Evolutionary conservation across 2,329 filamentous ascomycete species (phyloP).

Genomic region (Trichophyton mentagrophytes): DNA sequence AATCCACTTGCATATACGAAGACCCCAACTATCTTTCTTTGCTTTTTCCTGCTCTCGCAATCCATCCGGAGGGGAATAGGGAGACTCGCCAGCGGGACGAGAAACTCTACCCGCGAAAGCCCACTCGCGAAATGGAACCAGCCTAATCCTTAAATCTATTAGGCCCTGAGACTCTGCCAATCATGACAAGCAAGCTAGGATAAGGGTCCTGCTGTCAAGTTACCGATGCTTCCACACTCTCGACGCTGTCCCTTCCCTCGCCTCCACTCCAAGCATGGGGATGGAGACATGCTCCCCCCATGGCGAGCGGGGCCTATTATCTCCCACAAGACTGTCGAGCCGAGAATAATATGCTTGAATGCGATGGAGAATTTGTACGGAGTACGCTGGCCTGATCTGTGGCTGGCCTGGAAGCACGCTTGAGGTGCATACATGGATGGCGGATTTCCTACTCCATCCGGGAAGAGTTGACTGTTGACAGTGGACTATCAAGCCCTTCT

Average conservation of each 20-base stretch:
- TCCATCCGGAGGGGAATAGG: neutral
- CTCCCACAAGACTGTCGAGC: neutral
- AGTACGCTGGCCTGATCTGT: neutral
- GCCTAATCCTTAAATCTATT: slow-evolving; percentile 1
- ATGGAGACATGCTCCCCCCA: neutral
- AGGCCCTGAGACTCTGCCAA: neutral
- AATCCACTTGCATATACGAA: neutral
- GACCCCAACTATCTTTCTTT: neutral
- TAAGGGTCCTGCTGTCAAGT: neutral
- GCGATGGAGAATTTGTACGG: neutral
- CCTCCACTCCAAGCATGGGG: neutral
- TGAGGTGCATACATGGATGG: neutral
- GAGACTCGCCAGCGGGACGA: neutral
- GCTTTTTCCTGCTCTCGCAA: neutral
- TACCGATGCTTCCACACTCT: neutral
- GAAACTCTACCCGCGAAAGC: neutral
- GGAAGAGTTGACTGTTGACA: neutral
- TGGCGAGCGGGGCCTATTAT: neutral
- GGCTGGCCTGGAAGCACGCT: neutral
- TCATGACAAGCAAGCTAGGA: neutral
- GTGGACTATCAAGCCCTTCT: neutral
- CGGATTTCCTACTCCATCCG: neutral
- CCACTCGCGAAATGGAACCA: slow-evolving; percentile 1
- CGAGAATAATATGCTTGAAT: neutral
- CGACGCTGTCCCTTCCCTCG: no score